A percentile compares a stretch with the other conserved stretches of the same genome.
Evolutionary conservation across 306 rosid species (phyloP).

Genomic region (Prinsepia uniflora): DNA sequence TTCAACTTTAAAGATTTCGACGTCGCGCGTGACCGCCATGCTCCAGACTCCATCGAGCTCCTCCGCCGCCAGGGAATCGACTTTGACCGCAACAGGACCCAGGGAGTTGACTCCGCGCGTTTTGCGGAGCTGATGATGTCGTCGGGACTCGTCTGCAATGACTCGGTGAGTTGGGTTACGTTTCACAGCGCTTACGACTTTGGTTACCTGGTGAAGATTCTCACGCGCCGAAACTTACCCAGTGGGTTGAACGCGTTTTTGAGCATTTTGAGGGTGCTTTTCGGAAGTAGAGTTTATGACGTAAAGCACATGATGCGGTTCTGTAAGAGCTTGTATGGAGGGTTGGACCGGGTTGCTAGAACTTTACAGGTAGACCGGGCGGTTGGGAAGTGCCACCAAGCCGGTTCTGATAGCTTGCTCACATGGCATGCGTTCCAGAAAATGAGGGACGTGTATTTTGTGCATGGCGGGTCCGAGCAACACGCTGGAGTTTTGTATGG

Average conservation of each 20-base stretch:
- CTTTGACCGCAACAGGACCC: conserved; percentile 36
- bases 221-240: conserved; percentile 43
- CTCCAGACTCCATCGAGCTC: conserved; percentile 53
- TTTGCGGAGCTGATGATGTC: conserved; percentile 53
- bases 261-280: conserved; percentile 30
- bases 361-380: conserved; percentile 59
- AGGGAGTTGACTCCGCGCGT: conserved; percentile 35
- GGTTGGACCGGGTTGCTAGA: conserved; percentile 64
- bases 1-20: conserved; percentile 71
- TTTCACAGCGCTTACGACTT: conserved; percentile 73
- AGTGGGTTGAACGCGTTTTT: conserved; percentile 38
- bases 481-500: conserved; percentile 77
- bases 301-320: conserved; percentile 67
- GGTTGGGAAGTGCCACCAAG: conserved; percentile 81
- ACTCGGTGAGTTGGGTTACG: conserved; percentile 60
- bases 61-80: conserved; percentile 66
- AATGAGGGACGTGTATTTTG: conserved; percentile 53
- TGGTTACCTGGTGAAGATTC: conserved; percentile 54
- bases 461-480: conserved; percentile 36
- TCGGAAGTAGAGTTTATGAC: conserved; percentile 61
- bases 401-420: conserved; percentile 74
- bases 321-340: conserved; percentile 54
- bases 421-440: conserved; percentile 75
- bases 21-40: conserved; percentile 42
- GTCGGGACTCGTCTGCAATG: conserved; percentile 56